These are phyloP conservation scores for Skeletonema potamos DNA, from an alignment of 108 stramenopile species.

Conservation along the genomic window DNA sequence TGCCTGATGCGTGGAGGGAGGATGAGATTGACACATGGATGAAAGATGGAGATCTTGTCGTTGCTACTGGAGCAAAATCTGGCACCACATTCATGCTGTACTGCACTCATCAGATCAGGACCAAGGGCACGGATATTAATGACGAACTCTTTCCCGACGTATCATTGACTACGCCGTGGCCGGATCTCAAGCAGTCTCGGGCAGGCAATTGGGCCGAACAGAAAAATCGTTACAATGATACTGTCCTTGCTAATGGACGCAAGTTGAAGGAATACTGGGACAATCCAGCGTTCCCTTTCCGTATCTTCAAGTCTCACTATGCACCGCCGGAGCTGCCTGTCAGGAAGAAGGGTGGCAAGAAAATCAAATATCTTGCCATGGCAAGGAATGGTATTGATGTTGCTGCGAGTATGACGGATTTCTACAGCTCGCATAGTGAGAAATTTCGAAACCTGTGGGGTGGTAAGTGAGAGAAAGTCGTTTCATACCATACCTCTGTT, in stretches of 20 bases:
- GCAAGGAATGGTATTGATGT: constrained; percentile 50
- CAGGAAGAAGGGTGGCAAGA: constrained; percentile 28
- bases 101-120: constrained; percentile 53
- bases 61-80: constrained; percentile 36
- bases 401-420: constrained; percentile 25
- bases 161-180: constrained; percentile 38
- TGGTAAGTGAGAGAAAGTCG: constrained; percentile 13
- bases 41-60: constrained; percentile 47
- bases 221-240: constrained; percentile 47
- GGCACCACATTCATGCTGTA: constrained; percentile 51
- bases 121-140: constrained; percentile 33
- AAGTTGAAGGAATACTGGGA: constrained; percentile 46
- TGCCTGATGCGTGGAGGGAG: constrained; percentile 31
- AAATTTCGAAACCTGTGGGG: constrained; percentile 44
- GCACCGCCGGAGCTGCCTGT: constrained; percentile 37
- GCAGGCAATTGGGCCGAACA: constrained; percentile 34
- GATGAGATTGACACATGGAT: constrained; percentile 46
- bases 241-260: constrained; percentile 28
- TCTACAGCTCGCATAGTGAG: constrained; percentile 38
- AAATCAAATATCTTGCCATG: constrained; percentile 52
- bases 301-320: constrained; percentile 54
- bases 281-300: constrained; percentile 45
- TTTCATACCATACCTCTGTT: no score
- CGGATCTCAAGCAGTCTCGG: constrained; percentile 40
- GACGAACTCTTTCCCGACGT: constrained; percentile 45